phyloP scores from a whole-genome alignment of 192 early-diverging fungal genomes.

The Linnemannia zychae region DNA sequence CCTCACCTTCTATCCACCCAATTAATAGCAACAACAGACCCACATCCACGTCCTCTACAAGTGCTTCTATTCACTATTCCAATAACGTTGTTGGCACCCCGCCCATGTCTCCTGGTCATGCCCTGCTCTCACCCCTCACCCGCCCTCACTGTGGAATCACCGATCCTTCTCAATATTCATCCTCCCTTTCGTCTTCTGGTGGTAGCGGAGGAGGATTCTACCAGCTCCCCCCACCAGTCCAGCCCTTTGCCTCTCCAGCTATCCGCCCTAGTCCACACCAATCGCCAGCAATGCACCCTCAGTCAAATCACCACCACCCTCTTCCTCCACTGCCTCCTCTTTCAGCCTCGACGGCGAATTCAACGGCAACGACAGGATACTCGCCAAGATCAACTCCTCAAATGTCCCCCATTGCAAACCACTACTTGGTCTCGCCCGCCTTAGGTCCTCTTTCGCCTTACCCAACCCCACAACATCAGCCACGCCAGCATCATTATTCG shows the following conservation, averaged over 20 bases:
- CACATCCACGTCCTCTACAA: not conserved
- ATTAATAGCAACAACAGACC: not conserved
- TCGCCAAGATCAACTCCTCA: constrained; percentile 51
- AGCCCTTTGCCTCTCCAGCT: constrained; percentile 9
- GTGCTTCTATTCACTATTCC: constrained; percentile 27
- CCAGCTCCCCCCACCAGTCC: constrained; percentile 50
- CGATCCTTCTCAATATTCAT: constrained; percentile 50
- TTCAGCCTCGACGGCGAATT: not conserved
- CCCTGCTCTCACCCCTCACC: constrained; percentile 33
- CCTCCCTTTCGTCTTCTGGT: constrained; percentile 20
- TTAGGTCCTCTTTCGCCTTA: constrained; percentile 43
- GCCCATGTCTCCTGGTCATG: constrained; percentile 50
- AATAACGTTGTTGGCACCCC: constrained; percentile 29
- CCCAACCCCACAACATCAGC: constrained; percentile 51
- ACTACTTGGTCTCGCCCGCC: constrained; percentile 29
- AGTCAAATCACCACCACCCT: constrained; percentile 21
- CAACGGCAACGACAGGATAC: constrained; percentile 4
- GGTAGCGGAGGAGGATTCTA: constrained; percentile 20
- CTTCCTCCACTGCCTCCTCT: constrained; percentile 17
- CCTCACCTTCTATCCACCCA: constrained; percentile 12
- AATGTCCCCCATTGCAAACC: constrained; percentile 29
- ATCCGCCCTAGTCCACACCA: constrained; percentile 30
- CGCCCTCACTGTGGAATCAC: constrained; percentile 46
- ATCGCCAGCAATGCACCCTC: constrained; percentile 49
- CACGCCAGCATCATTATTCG: constrained; percentile 36